These are phyloP conservation scores for Cinnamomum chago DNA, from an alignment of 164 flowering plant genomes.

Conservation along the genomic window DNA sequence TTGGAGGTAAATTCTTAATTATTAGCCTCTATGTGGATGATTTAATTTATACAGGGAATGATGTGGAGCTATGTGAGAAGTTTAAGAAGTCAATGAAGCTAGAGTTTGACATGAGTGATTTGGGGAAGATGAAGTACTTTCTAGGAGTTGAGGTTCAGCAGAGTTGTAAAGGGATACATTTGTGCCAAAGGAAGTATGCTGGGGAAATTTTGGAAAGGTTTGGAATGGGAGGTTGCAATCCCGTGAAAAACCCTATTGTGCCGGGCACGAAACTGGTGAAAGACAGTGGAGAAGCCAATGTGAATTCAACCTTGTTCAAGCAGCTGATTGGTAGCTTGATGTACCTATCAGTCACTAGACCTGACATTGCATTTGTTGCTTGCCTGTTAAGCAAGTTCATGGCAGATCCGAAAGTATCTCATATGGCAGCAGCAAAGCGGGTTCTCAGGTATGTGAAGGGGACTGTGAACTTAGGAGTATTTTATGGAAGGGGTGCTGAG, in stretches of 20 bases:
- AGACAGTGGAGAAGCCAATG: not conserved
- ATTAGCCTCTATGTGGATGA: too few species aligned
- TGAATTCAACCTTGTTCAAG: not conserved
- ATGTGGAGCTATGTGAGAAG: not conserved
- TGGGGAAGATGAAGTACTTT: constrained; percentile 1
- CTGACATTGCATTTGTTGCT: not conserved
- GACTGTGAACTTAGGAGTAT: not conserved
- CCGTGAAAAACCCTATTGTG: not conserved
- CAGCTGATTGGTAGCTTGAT: not conserved
- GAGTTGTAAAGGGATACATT: not conserved
- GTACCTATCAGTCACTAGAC: not conserved
- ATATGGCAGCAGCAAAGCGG: constrained; percentile 8
- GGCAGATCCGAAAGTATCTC: not conserved
- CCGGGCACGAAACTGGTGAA: not conserved
- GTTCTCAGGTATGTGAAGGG: constrained; percentile 6
- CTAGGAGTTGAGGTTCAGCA: not conserved
- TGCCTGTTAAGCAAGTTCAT: constrained; percentile 1
- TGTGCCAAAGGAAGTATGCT: constrained; percentile 7
- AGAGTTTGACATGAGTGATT: constrained; percentile 8
- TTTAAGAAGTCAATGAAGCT: not conserved
- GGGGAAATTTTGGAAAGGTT: not conserved
- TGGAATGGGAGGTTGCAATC: not conserved
- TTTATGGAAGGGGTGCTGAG: not conserved
- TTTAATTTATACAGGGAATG: too few species aligned
- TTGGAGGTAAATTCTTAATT: too few species aligned